Base-by-base conservation (phyloP, 768 basidiomycete species). In the Russula earlei region DNA sequence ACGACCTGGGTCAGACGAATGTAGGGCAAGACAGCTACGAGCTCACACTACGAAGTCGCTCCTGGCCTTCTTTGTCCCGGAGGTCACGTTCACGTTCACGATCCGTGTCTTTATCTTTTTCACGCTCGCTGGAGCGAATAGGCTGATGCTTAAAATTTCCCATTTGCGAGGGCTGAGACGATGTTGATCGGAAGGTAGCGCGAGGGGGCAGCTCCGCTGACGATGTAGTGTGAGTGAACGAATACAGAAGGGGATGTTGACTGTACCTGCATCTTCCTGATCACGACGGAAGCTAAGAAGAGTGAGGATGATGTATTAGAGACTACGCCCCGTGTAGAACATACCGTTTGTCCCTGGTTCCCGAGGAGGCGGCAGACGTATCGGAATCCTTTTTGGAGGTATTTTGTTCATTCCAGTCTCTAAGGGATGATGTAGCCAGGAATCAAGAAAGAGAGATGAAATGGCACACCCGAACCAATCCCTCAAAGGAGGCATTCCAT, bases 61-160 rank as follows among this genome's bases (percentile, higher is more conserved):
- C 86, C 65, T 86, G 84, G 15, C 86, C 85, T 62, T 89, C 87
- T 65, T 83, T 84, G 62, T 87, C 84, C 61, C 82, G 69, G 20
- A 76, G 72, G 65, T 87, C 76, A 7, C 77, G 75, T 48, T 79
- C 78, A 51, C 74, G 70, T 27, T 78, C 77, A 54, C 69, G 71
- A 55, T 77, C 83, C 8, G 68, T 29, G 11, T 72, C 71, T 44
- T 66, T 67, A 33, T 72, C 72, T 43, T 63, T 60, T 17, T 70
- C 70, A 37, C 83, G 78, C 67, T 87, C 86, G 41, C 72, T 75
- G 15, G 79, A 73, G 51, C 87, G 85, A 63, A 85, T 70, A 11
- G 89, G 88, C 62, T 92, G 90, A 65, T 91, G 90, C 66, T 89
- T 87, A 69, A 92, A 92, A 66, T 90, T 91, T 46, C 90, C 90